Conservation (phyloP, 163 green algal species). For the Dunaliella salina region DNA sequence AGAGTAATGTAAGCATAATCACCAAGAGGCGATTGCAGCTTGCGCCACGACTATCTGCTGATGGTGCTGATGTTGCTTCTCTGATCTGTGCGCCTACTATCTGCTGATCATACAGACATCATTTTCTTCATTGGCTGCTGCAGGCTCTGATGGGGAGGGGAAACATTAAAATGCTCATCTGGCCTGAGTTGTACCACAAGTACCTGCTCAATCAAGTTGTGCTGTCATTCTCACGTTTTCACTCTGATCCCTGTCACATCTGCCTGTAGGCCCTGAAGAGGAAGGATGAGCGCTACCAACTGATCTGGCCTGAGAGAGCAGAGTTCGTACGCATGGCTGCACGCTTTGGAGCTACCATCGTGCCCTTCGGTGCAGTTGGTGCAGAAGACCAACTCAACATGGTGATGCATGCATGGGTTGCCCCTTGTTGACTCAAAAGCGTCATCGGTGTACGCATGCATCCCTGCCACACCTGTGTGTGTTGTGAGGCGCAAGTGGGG, state of each 20-base stretch:
- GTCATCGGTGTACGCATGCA: background rate
- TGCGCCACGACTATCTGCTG: too few relatives aligned
- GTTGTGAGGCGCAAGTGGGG: background rate
- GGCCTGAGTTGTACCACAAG: too few relatives aligned
- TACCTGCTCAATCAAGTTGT: too few relatives aligned
- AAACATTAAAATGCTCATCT: too few relatives aligned
- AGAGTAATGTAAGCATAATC: too few relatives aligned
- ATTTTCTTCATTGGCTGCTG: too few relatives aligned
- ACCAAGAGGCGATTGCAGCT: too few relatives aligned
- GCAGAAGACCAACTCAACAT: conserved; percentile 16
- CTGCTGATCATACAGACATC: too few relatives aligned
- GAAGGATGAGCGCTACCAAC: conserved; percentile 79
- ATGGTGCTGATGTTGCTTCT: too few relatives aligned
- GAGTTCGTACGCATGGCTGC: conserved; percentile 88
- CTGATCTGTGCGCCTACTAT: too few relatives aligned
- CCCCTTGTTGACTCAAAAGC: background rate
- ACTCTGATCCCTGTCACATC: background rate
- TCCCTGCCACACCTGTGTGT: background rate
- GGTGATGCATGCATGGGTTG: background rate
- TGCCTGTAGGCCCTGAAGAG: conserved; percentile 67
- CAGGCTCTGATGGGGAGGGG: too few relatives aligned
- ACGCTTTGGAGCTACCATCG: conserved; percentile 79
- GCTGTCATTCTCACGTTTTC: too few relatives aligned
- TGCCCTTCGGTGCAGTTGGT: conserved; percentile 82
- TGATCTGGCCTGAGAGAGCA: conserved; percentile 83